Conservation (phyloP, 495 filamentous ascomycete genomes). For the Amphirosellinia nigrospora region DNA sequence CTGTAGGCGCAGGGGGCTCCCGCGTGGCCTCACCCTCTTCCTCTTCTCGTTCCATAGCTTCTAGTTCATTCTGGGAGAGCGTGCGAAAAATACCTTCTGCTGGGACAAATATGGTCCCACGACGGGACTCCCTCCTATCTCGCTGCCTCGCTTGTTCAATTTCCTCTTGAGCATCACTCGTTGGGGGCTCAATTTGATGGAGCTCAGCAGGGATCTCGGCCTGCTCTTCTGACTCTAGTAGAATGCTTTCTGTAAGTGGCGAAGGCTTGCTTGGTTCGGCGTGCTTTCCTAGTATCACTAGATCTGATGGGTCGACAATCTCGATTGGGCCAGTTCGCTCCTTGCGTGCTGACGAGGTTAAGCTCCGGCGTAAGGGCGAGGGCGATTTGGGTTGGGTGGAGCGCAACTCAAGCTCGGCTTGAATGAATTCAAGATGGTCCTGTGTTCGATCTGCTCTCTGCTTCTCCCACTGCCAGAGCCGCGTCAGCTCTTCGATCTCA, state of each 20-base stretch:
- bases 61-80: conserved; percentile 51
- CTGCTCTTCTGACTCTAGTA: conserved; percentile 6
- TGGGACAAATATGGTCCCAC: conserved; percentile 54
- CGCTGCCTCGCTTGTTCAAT: conserved; percentile 33
- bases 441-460: conserved; percentile 69
- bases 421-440: conserved; percentile 79
- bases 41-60: conserved; percentile 34
- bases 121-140: conserved; percentile 37
- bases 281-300: conserved; percentile 48
- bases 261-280: conserved; percentile 14
- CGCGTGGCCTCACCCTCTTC: conserved; percentile 22
- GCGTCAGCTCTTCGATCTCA: conserved; percentile 63
- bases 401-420: conserved; percentile 81
- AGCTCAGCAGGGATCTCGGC: neutral
- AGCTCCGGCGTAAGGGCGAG: conserved; percentile 29
- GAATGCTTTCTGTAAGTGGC: neutral
- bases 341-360: conserved; percentile 31
- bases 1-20: conserved; percentile 39
- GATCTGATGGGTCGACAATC: conserved; percentile 50
- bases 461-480: conserved; percentile 69
- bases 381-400: conserved; percentile 53
- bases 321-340: conserved; percentile 37
- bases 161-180: conserved; percentile 25
- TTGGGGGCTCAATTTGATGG: conserved; percentile 21
- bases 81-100: conserved; percentile 60